These are phyloP conservation scores for Leptoxyphium fumago DNA, from an alignment of 2,329 filamentous ascomycete species.

Conservation along the genomic window DNA sequence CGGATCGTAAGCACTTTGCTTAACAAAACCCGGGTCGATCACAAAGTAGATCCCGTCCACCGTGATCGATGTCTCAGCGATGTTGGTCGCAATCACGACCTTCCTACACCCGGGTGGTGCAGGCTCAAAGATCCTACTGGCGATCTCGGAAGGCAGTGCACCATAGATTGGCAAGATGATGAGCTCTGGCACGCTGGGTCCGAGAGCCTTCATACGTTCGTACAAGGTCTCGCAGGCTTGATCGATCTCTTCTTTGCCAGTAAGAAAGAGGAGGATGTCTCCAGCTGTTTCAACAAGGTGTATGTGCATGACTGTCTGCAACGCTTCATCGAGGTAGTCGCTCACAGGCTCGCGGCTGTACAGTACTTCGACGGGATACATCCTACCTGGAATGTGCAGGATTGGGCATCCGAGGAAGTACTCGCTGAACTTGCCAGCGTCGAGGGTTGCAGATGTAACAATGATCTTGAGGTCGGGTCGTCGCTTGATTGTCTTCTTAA, in stretches of 20 bases:
- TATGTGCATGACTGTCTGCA: constrained; percentile 98
- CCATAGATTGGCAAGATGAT: constrained; percentile 95
- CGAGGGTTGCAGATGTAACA: constrained; percentile 88
- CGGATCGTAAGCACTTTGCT: constrained; percentile 92
- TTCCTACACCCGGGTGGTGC: constrained; percentile 75
- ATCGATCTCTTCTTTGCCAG: constrained; percentile 95
- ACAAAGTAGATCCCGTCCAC: constrained; percentile 98
- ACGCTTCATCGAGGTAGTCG: constrained; percentile 82
- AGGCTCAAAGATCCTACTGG: constrained; percentile 87
- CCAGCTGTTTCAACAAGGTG: constrained; percentile 83
- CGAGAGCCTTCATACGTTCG: constrained; percentile 91
- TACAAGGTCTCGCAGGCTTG: constrained; percentile 83
- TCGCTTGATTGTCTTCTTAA: constrained; percentile 84
- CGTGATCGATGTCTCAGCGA: constrained; percentile 93
- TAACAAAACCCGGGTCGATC: constrained; percentile 91
- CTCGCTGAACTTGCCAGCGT: constrained; percentile 91
- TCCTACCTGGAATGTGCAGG: constrained; percentile 88
- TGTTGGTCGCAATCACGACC: constrained; percentile 95
- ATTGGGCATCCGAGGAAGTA: constrained; percentile 96
- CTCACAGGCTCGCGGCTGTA: constrained; percentile 91
- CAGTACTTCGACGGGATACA: constrained; percentile 89
- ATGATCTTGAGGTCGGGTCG: constrained; percentile 85
- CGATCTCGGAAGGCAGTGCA: constrained; percentile 81
- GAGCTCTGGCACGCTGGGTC: constrained; percentile 78
- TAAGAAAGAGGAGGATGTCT: constrained; percentile 93